These are phyloP conservation scores for Boechera stricta DNA, from an alignment of 345 rosid species.

Conservation along the genomic window DNA sequence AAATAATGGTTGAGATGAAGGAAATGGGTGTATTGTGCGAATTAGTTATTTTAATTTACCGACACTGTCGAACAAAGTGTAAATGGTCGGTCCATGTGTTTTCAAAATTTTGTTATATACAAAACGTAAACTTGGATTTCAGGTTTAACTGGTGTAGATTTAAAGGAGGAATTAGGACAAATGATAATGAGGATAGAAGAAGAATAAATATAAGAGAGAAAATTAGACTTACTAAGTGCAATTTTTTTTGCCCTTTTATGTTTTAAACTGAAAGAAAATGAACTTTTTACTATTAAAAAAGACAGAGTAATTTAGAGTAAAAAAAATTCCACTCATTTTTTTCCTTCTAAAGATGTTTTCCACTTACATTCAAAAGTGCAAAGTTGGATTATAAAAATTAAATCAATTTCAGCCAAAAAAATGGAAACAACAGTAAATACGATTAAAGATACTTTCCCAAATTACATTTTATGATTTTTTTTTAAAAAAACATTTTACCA, in stretches of 20 bases:
- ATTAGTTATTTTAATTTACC: slow-evolving; percentile 32
- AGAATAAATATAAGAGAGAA: background rate
- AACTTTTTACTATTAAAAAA: too few species aligned
- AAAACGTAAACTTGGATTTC: slow-evolving; percentile 1
- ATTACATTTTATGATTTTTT: too few species aligned
- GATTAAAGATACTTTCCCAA: too few species aligned
- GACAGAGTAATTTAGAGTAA: too few species aligned
- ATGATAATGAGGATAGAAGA: too few species aligned
- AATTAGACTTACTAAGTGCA: background rate
- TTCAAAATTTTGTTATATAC: background rate
- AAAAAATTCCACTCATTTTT: too few species aligned
- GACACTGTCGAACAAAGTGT: slow-evolving; percentile 13
- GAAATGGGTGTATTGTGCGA: slow-evolving; percentile 38
- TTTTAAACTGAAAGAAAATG: too few species aligned
- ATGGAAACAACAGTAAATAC: background rate
- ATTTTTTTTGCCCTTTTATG: too few species aligned
- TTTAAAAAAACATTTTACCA: too few species aligned
- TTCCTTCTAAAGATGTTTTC: too few species aligned
- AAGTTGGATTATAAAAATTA: too few species aligned
- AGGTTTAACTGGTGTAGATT: background rate
- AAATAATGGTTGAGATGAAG: slow-evolving; percentile 5
- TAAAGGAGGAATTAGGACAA: background rate
- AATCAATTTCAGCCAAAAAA: background rate
- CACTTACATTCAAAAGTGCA: too few species aligned
- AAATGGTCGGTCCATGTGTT: slow-evolving; percentile 36